Conservation (phyloP, 305 asterid genomes). For the Euphrasia arctica region DNA sequence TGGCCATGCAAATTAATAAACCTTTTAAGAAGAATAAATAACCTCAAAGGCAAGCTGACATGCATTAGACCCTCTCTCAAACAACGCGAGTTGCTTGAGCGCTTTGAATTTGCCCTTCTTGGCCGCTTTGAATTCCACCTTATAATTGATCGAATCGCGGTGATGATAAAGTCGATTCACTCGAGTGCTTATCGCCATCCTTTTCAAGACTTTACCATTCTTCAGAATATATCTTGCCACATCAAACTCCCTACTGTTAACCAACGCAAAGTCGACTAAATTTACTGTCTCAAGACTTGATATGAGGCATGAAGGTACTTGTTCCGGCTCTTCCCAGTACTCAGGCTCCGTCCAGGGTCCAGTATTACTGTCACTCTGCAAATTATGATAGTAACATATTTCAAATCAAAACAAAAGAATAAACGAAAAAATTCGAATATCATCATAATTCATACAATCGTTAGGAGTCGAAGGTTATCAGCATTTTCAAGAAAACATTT, state of each 20-base stretch:
- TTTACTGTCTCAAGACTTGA: background rate
- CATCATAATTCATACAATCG: no score
- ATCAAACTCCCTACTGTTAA: background rate
- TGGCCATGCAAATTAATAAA: no score
- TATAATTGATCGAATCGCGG: no score
- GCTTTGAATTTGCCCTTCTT: background rate
- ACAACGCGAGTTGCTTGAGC: background rate
- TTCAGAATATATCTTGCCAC: background rate
- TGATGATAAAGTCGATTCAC: no score
- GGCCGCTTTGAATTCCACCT: no score
- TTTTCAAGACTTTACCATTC: background rate
- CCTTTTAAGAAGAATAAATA: background rate
- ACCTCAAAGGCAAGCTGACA: background rate
- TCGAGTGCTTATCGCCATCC: slow-evolving; percentile 18
- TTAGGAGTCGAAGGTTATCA: no score
- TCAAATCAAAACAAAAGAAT: no score
- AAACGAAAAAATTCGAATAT: background rate
- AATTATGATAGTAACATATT: no score
- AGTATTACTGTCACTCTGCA: no score
- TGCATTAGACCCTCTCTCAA: background rate
- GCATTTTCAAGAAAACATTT: no score
- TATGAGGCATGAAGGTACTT: background rate
- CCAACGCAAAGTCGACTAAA: background rate
- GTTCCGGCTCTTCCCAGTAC: background rate
- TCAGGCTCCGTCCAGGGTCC: no score